A percentile compares a stretch with the other conserved stretches of the same genome.
Conservation (phyloP, 352 stramenopile species). For the Phytophthora pistaciae region DNA sequence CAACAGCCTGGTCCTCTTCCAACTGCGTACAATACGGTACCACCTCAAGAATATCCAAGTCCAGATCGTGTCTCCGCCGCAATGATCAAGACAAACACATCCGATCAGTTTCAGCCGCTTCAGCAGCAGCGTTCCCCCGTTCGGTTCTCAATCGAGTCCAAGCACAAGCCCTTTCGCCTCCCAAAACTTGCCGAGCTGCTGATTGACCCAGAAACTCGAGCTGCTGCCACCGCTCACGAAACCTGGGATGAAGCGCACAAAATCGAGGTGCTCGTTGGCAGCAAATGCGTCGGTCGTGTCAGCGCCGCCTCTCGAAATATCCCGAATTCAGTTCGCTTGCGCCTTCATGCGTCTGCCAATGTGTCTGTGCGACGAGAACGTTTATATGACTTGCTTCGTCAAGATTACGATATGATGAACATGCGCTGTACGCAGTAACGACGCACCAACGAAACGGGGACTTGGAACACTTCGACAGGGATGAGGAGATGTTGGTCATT, state of each 20-base stretch:
- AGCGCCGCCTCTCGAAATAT: slow-evolving; percentile 60
- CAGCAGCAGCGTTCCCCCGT: slow-evolving; percentile 24
- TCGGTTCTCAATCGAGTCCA: slow-evolving; percentile 6
- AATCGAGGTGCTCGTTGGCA: slow-evolving; percentile 72
- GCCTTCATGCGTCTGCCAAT: slow-evolving; percentile 52
- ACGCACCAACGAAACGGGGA: slow-evolving; percentile 27
- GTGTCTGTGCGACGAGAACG: slow-evolving; percentile 60
- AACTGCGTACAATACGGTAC: neutral
- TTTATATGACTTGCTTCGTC: slow-evolving; percentile 58
- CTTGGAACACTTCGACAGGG: slow-evolving; percentile 36
- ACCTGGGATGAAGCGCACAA: slow-evolving; percentile 66
- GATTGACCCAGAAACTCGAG: slow-evolving; percentile 61
- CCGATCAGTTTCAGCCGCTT: neutral
- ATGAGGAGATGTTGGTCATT: slow-evolving; percentile 46
- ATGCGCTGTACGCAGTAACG: slow-evolving; percentile 36
- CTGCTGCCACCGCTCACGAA: slow-evolving; percentile 32
- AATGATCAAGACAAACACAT: neutral
- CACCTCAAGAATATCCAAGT: slow-evolving; percentile 6
- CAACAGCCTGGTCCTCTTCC: neutral
- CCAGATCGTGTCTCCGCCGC: slow-evolving; percentile 4
- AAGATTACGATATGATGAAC: slow-evolving; percentile 56
- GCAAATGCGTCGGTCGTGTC: slow-evolving; percentile 61
- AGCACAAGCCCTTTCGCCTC: slow-evolving; percentile 20
- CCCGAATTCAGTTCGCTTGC: slow-evolving; percentile 53
- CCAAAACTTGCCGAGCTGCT: slow-evolving; percentile 50